Evolutionary conservation across 129 eudicot genomes (phyloP).

Genomic region (Sambucus nigra): DNA sequence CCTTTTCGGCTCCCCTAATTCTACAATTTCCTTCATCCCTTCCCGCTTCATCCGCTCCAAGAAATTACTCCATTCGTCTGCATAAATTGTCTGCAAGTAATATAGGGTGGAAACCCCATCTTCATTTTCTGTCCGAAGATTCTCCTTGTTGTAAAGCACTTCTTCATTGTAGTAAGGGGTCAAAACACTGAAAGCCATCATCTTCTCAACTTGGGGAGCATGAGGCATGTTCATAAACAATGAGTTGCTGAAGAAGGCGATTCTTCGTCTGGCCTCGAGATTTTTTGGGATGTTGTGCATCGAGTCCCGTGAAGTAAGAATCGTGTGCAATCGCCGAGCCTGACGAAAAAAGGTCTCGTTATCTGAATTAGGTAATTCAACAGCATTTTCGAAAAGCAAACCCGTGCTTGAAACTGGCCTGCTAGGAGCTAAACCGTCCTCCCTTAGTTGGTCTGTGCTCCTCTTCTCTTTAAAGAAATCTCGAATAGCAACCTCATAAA

Average conservation of each 20-base stretch:
- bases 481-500: slow-evolving; percentile 68
- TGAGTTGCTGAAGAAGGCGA: slow-evolving; percentile 91
- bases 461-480: slow-evolving; percentile 68
- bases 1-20: slow-evolving; percentile 41
- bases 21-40: slow-evolving; percentile 54
- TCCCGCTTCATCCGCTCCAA: slow-evolving; percentile 74
- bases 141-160: slow-evolving; percentile 73
- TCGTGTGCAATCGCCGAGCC: slow-evolving; percentile 63
- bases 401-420: slow-evolving; percentile 43
- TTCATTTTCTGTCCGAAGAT: slow-evolving; percentile 80
- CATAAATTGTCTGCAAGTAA: slow-evolving; percentile 81
- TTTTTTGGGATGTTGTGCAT: slow-evolving; percentile 76
- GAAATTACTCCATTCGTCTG: slow-evolving; percentile 87
- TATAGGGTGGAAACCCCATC: slow-evolving; percentile 86
- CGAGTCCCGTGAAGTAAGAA: slow-evolving; percentile 81
- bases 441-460: slow-evolving; percentile 42
- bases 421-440: slow-evolving; percentile 74
- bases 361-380: slow-evolving; percentile 55
- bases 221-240: slow-evolving; percentile 97
- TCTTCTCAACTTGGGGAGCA: slow-evolving; percentile 97
- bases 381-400: slow-evolving; percentile 68
- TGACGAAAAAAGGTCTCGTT: slow-evolving; percentile 68
- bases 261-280: slow-evolving; percentile 88
- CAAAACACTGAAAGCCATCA: slow-evolving; percentile 93
- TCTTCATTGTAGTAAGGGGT: slow-evolving; percentile 96